Base-by-base conservation (phyloP, 768 basidiomycete species). In the Russula sp. region DNA sequence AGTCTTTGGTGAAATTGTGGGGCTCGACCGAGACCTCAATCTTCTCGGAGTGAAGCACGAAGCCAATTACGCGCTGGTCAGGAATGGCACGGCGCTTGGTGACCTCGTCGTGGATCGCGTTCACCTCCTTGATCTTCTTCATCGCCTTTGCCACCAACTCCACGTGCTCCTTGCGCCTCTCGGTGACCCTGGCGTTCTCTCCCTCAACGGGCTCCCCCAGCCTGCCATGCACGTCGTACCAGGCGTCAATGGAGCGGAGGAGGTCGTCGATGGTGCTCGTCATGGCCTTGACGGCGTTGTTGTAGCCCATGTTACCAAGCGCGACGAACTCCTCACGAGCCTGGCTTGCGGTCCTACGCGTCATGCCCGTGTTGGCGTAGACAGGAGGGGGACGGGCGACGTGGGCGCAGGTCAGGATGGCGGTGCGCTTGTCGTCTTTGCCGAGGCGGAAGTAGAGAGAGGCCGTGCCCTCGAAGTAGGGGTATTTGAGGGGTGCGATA, bases 391-490 rank as follows among this genome's bases (percentile, higher is more conserved):
- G 74, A 52, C 68, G 72, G 63, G 69, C 72, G 60, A 77, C 76
- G 65, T 77, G 78, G 58, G 70, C 69, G 66, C 59, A 63, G 52
- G 76, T 77, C 47, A 76, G 67, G 58, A 73, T 16, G 60, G 67
- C 47, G 63, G 69, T 64, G 56, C 69, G 68, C 22, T 71, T 60
- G 67, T 68, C 60, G 32, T 70, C 65, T 6, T 51, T 65, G 65
- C 65, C 58, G 35, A 66, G 59, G 64, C 70, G 70, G 68, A 74
- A 60, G 69, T 69, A 78, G 56, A 78, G 68, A 51, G 63, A 68
- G 48, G 66, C 74, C 2, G 77, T 77, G 63, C 77, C 75, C 65
- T 76, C 77, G 54, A 49, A 71, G 61, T 72, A n/a, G 56, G 76
- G 74, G 5, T 34, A 48, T 61, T 69, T 71, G n/a, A n/a, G n/a